Evolutionary conservation across 2,329 filamentous ascomycete genomes (phyloP).

Genomic region (Aspergillus amoenus): DNA sequence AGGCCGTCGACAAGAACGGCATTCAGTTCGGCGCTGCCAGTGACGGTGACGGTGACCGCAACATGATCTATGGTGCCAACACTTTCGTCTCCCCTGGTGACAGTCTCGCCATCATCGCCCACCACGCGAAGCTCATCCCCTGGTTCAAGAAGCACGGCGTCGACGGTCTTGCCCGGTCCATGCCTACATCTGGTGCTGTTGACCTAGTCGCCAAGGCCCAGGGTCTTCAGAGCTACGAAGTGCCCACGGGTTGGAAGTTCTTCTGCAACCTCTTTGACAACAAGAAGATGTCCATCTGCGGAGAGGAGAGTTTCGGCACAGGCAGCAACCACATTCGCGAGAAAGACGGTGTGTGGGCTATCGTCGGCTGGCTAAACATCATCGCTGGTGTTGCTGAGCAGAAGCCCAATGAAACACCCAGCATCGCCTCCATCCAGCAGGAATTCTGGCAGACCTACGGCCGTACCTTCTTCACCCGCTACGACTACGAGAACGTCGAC

Average conservation of each 20-base stretch:
- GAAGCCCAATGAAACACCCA: constrained; percentile 75
- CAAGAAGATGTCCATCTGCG: constrained; percentile 95
- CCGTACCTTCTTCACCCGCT: constrained; percentile 97
- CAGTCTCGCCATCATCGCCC: constrained; percentile 95
- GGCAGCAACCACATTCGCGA: constrained; percentile 98
- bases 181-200: constrained; percentile 95
- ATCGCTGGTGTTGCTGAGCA: constrained; percentile 89
- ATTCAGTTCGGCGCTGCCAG: constrained; percentile 96
- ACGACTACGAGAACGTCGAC: constrained; percentile 96
- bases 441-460: constrained; percentile 97
- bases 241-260: constrained; percentile 99
- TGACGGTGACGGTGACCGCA: constrained; percentile 95
- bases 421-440: constrained; percentile 92
- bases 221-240: constrained; percentile 88
- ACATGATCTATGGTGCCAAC: constrained; percentile 99
- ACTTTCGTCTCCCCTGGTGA: constrained; percentile 96
- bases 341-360: constrained; percentile 97
- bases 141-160: constrained; percentile 99
- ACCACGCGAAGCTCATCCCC: constrained; percentile 92
- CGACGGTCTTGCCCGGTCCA: constrained; percentile 90
- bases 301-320: constrained; percentile 97
- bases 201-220: constrained; percentile 96
- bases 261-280: constrained; percentile 95
- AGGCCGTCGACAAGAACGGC: constrained; percentile 83
- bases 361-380: constrained; percentile 98